Conservation (phyloP, 495 filamentous ascomycete species). For the Aspergillus hancockii region DNA sequence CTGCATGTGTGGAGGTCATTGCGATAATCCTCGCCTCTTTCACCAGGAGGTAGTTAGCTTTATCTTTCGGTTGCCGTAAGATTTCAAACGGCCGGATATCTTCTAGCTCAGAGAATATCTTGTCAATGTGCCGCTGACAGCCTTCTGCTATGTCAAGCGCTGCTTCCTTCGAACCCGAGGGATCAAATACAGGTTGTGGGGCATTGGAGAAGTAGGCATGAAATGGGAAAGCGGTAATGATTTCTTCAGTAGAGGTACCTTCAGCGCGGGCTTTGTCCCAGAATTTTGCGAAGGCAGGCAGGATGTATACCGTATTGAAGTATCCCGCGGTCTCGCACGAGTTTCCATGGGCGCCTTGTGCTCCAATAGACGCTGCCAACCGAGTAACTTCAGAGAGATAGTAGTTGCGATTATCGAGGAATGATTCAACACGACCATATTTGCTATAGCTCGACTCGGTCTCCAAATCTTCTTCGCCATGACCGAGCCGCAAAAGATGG, state of each 20-base stretch:
- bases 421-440: slow-evolving; percentile 90
- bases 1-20: slow-evolving; percentile 98
- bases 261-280: slow-evolving; percentile 58
- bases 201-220: slow-evolving; percentile 85
- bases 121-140: slow-evolving; percentile 87
- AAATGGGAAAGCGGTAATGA: slow-evolving; percentile 84
- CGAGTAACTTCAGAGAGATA: slow-evolving; percentile 85
- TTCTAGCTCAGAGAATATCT: slow-evolving; percentile 89
- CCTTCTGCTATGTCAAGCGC: slow-evolving; percentile 77
- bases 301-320: slow-evolving; percentile 89
- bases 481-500: slow-evolving; percentile 88
- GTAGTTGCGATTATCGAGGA: slow-evolving; percentile 81
- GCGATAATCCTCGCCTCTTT: slow-evolving; percentile 96
- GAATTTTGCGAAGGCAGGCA: slow-evolving; percentile 86
- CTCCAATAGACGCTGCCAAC: slow-evolving; percentile 77
- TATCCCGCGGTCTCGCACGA: slow-evolving; percentile 97
- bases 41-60: slow-evolving; percentile 90
- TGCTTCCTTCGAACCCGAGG: slow-evolving; percentile 60
- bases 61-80: slow-evolving; percentile 79
- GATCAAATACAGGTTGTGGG: slow-evolving; percentile 79
- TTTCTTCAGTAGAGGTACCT: slow-evolving; percentile 56
- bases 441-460: slow-evolving; percentile 91
- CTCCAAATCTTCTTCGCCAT: slow-evolving; percentile 91
- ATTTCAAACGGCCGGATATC: slow-evolving; percentile 97
- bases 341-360: slow-evolving; percentile 87